Conservation (phyloP, 2,329 filamentous ascomycete species). For the Colletotrichum sp. region DNA sequence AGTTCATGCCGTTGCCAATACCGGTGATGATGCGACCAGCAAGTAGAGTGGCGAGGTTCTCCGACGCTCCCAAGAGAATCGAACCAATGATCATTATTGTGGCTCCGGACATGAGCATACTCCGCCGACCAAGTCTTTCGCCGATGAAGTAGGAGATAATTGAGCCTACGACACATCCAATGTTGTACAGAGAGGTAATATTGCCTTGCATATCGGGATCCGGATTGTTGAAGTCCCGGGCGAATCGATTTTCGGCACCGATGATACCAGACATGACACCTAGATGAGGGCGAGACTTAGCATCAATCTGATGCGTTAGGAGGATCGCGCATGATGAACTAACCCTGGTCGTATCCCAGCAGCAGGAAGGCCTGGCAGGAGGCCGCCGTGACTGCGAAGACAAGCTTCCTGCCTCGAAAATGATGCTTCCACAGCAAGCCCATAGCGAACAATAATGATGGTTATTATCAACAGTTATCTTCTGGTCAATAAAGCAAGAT, state of each 20-base stretch:
- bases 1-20: background rate
- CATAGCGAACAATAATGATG: background rate
- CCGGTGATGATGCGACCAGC: background rate
- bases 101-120: background rate
- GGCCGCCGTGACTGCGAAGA: background rate
- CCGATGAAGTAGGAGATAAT: background rate
- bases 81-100: background rate
- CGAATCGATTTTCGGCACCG: slow-evolving; percentile 44
- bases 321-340: background rate
- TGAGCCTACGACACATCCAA: slow-evolving; percentile 26
- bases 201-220: slow-evolving; percentile 41
- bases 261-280: slow-evolving; percentile 34
- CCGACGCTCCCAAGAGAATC: background rate
- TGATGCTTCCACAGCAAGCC: background rate
- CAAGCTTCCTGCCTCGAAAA: background rate
- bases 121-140: background rate
- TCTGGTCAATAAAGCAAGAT: background rate
- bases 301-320: background rate
- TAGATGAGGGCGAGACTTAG: background rate
- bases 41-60: background rate
- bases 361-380: background rate
- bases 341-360: background rate
- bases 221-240: slow-evolving; percentile 38
- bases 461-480: background rate
- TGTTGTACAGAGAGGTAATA: slow-evolving; percentile 35